These are phyloP conservation scores for Globisporangium cederbergense DNA, from an alignment of 352 stramenopile genomes.

Conservation along the genomic window DNA sequence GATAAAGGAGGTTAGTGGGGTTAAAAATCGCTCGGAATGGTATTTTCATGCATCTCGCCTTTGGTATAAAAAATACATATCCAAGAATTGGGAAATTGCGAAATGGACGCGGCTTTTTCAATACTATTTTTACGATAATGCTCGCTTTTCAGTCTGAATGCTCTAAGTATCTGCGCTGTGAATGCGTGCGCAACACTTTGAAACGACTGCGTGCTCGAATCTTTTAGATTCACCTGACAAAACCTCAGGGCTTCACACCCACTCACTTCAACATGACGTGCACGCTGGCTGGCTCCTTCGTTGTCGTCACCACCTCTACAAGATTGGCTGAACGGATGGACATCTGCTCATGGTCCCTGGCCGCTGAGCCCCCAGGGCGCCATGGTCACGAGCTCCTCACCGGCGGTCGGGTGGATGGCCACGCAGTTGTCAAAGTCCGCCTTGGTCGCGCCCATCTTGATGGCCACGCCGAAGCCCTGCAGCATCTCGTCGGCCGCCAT, in stretches of 20 bases:
- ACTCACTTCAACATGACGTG: not conserved
- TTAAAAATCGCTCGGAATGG: no score
- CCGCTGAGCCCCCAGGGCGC: slow-evolving; percentile 73
- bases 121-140: no score
- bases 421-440: slow-evolving; percentile 95
- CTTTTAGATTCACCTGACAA: not conserved
- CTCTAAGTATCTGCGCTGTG: not conserved
- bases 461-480: slow-evolving; percentile 97
- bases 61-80: no score
- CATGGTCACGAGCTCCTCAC: slow-evolving; percentile 97
- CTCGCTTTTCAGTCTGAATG: no score
- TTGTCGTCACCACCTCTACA: not conserved
- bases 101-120: no score
- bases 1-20: no score
- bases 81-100: no score
- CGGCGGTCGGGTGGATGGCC: slow-evolving; percentile 95
- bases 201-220: not conserved
- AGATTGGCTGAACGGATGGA: not conserved
- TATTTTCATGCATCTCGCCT: no score
- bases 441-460: slow-evolving; percentile 99
- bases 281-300: no score
- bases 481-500: slow-evolving; percentile 97
- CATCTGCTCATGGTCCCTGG: not conserved
- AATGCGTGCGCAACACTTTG: not conserved
- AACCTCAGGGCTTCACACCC: not conserved